Base-by-base conservation (phyloP, 805 yeast genomes). In the Barnettozyma vustinii region DNA sequence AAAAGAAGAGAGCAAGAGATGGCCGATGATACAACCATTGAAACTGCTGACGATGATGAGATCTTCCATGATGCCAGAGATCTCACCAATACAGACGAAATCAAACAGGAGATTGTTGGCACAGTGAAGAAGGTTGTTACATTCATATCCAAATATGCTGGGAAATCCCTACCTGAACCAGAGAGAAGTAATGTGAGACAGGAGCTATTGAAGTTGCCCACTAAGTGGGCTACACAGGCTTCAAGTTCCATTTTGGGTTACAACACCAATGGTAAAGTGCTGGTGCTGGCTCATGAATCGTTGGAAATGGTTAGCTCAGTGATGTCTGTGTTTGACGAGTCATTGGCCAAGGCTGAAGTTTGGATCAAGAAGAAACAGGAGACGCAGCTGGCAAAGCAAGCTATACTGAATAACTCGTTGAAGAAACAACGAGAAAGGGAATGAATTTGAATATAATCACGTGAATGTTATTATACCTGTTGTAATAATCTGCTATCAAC, bases 101-200 rank as follows among this genome's bases (percentile, higher is more conserved):
- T 91, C 33, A 85, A 87, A 54, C 78, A 82, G 55, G 99, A 92
- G 56, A 88, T 92, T 33, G 83, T 91, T 9, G 78, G 86, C 0
- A 94, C 97, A 0, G 91, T 94, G 23, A 87, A 88, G 63, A 92
- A 89, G 62, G 89, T 90, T 42, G 90, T 91, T 33, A 80, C 82
- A 37, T 80, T 92, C 36, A 86, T 94, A 10, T 87, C 97, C 4
- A 87, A 86, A 54, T 87, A 88, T 56, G 87, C 90, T 1, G 89
- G 91, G 0, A 79, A 74, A 51, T 79, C 89, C 3, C 65, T 85
- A 32, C 88, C 90, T 8, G 89, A 84, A 55, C 86, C 87, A 3
- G 89, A 90, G 8, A 78, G 96, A 54, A 72, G 84, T 2, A 83
- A 85, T 45, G 95, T 94, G 13, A 75, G 97, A 35, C 87, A 84